phyloP scores from a whole-genome alignment of 148 eudicot species.

The Salicornia ramosissima region DNA sequence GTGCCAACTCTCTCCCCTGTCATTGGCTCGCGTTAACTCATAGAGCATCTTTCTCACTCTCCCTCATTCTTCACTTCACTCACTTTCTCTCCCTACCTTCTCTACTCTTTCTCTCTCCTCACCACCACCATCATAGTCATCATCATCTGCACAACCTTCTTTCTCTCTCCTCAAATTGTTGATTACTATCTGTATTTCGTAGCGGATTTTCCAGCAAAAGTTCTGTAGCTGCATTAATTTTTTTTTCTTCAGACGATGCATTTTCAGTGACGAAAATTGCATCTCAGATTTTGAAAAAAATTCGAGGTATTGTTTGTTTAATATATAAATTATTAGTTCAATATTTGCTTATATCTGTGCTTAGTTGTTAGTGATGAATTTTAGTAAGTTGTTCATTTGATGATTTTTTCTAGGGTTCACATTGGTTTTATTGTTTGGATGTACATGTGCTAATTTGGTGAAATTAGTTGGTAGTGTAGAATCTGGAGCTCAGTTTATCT shows the following conservation, averaged over 20 bases:
- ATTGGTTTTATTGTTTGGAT: neutral
- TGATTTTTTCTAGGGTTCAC: slow-evolving; percentile 15
- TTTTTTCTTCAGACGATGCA: slow-evolving; percentile 21
- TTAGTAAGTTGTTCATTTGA: too few relatives aligned
- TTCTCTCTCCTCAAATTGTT: slow-evolving; percentile 11
- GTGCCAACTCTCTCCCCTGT: slow-evolving; percentile 25
- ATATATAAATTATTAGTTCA: neutral
- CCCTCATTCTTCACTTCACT: neutral
- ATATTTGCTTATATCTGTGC: neutral
- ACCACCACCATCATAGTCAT: slow-evolving; percentile 5
- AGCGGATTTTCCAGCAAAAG: neutral
- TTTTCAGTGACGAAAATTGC: slow-evolving; percentile 26
- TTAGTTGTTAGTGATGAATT: too few relatives aligned
- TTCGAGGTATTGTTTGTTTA: slow-evolving; percentile 11
- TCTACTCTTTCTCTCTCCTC: slow-evolving; percentile 14
- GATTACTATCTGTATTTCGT: neutral
- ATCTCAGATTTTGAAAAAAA: slow-evolving; percentile 23
- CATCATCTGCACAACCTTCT: slow-evolving; percentile 6
- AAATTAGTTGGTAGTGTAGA: neutral
- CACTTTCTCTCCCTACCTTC: slow-evolving; percentile 7
- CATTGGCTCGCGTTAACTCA: slow-evolving; percentile 22
- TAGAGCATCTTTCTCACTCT: slow-evolving; percentile 11
- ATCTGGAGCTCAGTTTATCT: neutral
- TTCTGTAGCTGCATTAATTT: neutral
- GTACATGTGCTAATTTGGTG: neutral